These are phyloP conservation scores for Entomophthora muscae DNA, from an alignment of 371 early-diverging fungal species.

Conservation along the genomic window DNA sequence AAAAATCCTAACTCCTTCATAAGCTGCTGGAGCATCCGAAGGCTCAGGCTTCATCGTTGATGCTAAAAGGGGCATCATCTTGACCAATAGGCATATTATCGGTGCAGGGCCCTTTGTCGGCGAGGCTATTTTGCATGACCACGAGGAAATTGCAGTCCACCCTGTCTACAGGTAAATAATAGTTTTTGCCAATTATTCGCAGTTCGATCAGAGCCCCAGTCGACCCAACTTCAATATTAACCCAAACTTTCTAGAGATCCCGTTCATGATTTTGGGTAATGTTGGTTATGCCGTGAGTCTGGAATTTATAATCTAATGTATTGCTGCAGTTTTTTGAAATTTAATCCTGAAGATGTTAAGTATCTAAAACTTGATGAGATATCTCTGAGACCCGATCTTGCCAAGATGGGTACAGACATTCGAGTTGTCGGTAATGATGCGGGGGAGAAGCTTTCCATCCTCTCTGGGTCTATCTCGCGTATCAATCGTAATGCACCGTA, in stretches of 20 bases:
- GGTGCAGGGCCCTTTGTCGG: conserved; percentile 73
- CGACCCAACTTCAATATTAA: no score
- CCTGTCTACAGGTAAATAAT: conserved; percentile 39
- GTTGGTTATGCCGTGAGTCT: no score
- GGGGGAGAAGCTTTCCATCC: conserved; percentile 59
- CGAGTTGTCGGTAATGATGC: conserved; percentile 72
- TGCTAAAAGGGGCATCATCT: conserved; percentile 61
- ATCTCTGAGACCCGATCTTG: conserved; percentile 44
- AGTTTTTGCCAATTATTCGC: no score
- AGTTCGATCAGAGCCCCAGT: no score
- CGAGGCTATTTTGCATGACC: conserved; percentile 59
- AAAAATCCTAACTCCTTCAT: no score
- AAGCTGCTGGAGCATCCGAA: conserved; percentile 21
- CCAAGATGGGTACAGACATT: conserved; percentile 61
- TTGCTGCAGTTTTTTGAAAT: conserved; percentile 47
- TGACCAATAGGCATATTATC: conserved; percentile 82
- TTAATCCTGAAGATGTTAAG: conserved; percentile 52
- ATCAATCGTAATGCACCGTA: conserved; percentile 57
- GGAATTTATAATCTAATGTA: no score
- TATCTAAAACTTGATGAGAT: conserved; percentile 51
- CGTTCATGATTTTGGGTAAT: conserved; percentile 81
- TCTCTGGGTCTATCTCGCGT: conserved; percentile 57
- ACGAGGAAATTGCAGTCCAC: conserved; percentile 67
- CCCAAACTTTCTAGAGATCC: conserved; percentile 46
- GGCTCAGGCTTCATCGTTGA: conserved; percentile 93